These are phyloP conservation scores for Huntiella savannae DNA, from an alignment of 2,329 filamentous ascomycete genomes.

Conservation along the genomic window DNA sequence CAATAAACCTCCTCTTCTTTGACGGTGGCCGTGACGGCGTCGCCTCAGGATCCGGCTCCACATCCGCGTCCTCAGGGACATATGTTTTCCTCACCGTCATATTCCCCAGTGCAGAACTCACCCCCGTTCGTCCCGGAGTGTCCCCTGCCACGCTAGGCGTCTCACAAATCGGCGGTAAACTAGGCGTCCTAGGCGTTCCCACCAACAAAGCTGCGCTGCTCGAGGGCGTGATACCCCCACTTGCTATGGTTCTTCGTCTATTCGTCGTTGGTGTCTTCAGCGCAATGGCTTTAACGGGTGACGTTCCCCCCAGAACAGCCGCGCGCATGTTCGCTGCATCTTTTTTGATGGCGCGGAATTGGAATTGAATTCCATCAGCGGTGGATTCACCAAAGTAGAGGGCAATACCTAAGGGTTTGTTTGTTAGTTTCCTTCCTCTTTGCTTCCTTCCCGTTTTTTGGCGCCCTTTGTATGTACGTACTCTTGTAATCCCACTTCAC, in stretches of 20 bases:
- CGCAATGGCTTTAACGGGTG: slow-evolving; percentile 24
- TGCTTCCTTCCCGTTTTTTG: too few species aligned
- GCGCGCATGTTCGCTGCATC: slow-evolving; percentile 29
- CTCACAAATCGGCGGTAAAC: slow-evolving; percentile 9
- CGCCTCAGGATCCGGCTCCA: slow-evolving; percentile 13
- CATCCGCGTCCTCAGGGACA: slow-evolving; percentile 15
- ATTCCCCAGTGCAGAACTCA: slow-evolving; percentile 14
- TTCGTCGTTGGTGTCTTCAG: slow-evolving; percentile 12
- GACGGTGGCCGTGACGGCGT: slow-evolving; percentile 2
- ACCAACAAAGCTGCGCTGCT: background rate
- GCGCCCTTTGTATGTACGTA: slow-evolving; percentile 20
- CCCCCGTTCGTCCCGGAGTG: slow-evolving; percentile 9
- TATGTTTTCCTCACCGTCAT: slow-evolving; percentile 13
- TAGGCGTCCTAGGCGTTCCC: background rate
- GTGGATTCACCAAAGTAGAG: slow-evolving; percentile 42
- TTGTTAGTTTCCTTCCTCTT: background rate
- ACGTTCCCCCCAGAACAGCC: slow-evolving; percentile 25
- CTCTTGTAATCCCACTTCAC: slow-evolving; percentile 42
- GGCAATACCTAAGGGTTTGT: slow-evolving; percentile 29
- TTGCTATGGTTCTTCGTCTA: background rate
- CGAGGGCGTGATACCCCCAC: background rate
- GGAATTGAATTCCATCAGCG: slow-evolving; percentile 36
- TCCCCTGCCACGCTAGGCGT: slow-evolving; percentile 5
- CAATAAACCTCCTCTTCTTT: slow-evolving; percentile 1
- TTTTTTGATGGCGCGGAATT: slow-evolving; percentile 37